Percentiles rank a stretch among this genome's conserved stretches.
Conservation (phyloP, 176 grass and related monocot genomes). For the Triticum timopheevii region DNA sequence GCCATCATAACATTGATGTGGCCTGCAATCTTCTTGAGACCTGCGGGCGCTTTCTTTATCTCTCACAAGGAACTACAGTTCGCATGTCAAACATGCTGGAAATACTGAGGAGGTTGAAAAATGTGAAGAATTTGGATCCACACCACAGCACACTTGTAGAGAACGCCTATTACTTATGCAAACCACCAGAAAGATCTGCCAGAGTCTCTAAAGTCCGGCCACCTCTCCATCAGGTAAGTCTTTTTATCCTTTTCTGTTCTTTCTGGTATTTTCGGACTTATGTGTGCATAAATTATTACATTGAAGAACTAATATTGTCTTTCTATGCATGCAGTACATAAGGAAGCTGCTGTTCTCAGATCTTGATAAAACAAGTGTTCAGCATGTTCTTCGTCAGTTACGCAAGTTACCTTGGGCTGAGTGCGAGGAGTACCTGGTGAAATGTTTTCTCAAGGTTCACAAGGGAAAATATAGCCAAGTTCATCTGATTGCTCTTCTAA, state of each 20-base stretch:
- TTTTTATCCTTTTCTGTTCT: background rate
- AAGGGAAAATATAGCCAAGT: constrained; percentile 82
- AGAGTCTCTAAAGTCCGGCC: constrained; percentile 17
- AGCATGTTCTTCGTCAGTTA: constrained; percentile 69
- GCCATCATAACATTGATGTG: constrained; percentile 97
- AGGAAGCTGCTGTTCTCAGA: constrained; percentile 77
- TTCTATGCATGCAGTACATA: constrained; percentile 54
- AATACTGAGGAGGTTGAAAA: constrained; percentile 90
- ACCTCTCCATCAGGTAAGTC: constrained; percentile 6
- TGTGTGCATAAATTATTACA: background rate
- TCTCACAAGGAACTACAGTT: constrained; percentile 79
- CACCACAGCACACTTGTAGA: constrained; percentile 87
- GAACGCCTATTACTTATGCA: constrained; percentile 20
- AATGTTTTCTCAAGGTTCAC: constrained; percentile 82
- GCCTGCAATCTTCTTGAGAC: constrained; percentile 97
- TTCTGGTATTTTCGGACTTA: background rate
- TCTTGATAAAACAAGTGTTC: constrained; percentile 67
- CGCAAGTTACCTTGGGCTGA: constrained; percentile 77
- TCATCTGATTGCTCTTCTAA: constrained; percentile 58
- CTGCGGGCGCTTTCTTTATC: constrained; percentile 86
- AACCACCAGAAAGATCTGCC: constrained; percentile 18
- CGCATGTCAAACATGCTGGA: constrained; percentile 90
- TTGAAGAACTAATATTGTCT: constrained; percentile 38
- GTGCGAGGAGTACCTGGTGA: constrained; percentile 61
- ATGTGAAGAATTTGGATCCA: constrained; percentile 93